phyloP scores from a whole-genome alignment of 129 eudicot species.

The Tanacetum coccineum region DNA sequence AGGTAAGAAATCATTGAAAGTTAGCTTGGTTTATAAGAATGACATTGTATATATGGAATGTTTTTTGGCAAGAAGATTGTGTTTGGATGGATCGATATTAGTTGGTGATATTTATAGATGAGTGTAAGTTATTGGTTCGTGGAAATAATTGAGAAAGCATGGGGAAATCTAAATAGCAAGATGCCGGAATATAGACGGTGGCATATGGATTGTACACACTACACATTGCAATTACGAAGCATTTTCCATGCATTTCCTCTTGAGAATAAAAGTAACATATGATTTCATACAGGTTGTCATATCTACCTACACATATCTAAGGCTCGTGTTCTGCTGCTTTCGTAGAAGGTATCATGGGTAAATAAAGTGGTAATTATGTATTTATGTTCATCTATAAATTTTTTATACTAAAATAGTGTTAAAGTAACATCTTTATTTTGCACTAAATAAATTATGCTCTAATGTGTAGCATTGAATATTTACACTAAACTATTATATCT shows the following conservation, averaged over 20 bases:
- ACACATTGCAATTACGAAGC: not conserved
- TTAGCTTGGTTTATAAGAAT: not conserved
- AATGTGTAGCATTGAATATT: no score
- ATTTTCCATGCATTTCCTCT: not conserved
- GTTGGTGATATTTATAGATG: not conserved
- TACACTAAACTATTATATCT: no score
- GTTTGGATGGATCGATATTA: not conserved
- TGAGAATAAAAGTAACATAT: no score
- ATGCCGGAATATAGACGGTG: not conserved
- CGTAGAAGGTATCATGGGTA: no score
- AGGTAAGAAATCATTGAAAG: slow-evolving; percentile 41
- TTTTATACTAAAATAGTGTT: no score
- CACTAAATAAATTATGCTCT: no score
- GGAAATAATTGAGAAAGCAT: not conserved
- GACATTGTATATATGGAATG: not conserved
- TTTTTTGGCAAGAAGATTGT: not conserved
- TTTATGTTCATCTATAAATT: no score
- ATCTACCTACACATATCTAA: no score
- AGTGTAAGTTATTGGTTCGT: not conserved
- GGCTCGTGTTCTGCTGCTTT: no score
- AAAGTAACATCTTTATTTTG: no score
- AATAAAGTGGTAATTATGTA: no score
- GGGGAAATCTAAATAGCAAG: not conserved
- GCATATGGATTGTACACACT: not conserved
- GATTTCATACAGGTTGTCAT: no score